phyloP scores from a whole-genome alignment of 208 protist genomes.

The Wallacemonas sp. region DNA sequence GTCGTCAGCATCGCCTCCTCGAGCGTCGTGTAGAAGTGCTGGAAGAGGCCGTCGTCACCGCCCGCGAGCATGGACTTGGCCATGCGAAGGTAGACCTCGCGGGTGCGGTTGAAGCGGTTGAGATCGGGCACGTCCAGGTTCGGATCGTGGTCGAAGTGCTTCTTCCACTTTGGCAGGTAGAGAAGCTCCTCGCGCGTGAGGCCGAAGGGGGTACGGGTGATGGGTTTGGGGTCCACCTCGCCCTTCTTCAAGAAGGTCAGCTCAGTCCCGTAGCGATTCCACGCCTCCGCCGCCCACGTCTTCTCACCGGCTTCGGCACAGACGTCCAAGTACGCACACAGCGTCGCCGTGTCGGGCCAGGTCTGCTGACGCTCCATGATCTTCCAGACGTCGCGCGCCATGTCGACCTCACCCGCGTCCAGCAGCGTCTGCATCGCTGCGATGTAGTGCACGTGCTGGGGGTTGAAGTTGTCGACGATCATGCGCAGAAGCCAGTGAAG shows the following conservation, averaged over 20 bases:
- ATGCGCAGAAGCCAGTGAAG: constrained; percentile 93
- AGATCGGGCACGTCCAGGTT: constrained; percentile 90
- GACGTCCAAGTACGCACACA: constrained; percentile 88
- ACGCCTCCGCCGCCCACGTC: constrained; percentile 87
- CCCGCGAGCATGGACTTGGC: constrained; percentile 72
- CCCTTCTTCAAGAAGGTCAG: constrained; percentile 71
- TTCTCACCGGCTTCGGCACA: constrained; percentile 73
- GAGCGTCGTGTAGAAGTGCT: constrained; percentile 75
- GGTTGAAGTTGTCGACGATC: constrained; percentile 94
- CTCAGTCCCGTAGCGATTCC: constrained; percentile 92
- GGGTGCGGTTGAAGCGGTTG: constrained; percentile 92
- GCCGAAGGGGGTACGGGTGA: constrained; percentile 85
- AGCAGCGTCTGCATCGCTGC: constrained; percentile 84
- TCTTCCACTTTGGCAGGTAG: constrained; percentile 93
- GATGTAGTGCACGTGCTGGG: constrained; percentile 92
- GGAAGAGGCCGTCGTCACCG: constrained; percentile 50
- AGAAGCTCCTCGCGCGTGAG: constrained; percentile 87
- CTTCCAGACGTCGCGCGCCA: constrained; percentile 91
- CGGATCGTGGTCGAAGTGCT: constrained; percentile 92
- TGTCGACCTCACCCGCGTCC: constrained; percentile 77
- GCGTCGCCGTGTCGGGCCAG: constrained; percentile 86
- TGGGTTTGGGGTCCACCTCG: constrained; percentile 90
- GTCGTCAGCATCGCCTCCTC: constrained; percentile 82
- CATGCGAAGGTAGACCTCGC: constrained; percentile 88
- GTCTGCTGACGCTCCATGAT: constrained; percentile 93